Evolutionary conservation across 1,284 basidiomycete species (phyloP), one percentile per base, ranked within the genome.

Genomic region (Marasmius tenuissimus): DNA sequence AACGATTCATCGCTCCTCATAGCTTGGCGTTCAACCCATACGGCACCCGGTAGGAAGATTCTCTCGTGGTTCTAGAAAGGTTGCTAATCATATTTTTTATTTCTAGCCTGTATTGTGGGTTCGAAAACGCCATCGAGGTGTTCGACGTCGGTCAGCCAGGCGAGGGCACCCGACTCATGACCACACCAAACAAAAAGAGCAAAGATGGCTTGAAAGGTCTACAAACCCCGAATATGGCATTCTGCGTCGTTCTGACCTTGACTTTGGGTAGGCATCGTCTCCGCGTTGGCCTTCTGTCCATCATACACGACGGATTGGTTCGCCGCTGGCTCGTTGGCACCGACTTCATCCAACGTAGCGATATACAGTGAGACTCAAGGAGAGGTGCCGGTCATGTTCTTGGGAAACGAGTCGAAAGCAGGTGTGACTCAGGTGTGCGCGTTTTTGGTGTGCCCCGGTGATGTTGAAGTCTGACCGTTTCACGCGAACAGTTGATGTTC

Each of bases 111-210:
- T 97, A 96, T 71, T 96, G 94, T 71, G 94, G 95, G 0, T 94
- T 92, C 62, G 91, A 96, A 73, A 87, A 91, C 64, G 91, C 94
- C 0, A 92, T 97, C 59, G 95, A 97, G 73, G 83, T 96, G 6
- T 94, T 97, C 68, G 92, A 96, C 68, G 75, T 97, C 10, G 78
- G 81, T 18, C 75, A 76, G 34, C 92, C 93, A 0, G 91, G 92
- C 3, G 82, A 86, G 70, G 92, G 92, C 0, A 85, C 82, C 0
- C 84, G 94, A 1, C 69, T 96, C 5, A 82, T 81, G n/a, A 95
- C 92, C 0, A 87, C 87, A 0, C 86, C 88, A 1, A 89, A 87
- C 0, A 90, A 89, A 71, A 91, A 90, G 69, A 93, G 90, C 65
- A 87, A 86, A 68, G 88, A 92, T 60, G 94, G 94, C 0, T 79